Base-by-base conservation (phyloP, 2,329 filamentous ascomycete species). In the Byssoonygena ceratinophila region DNA sequence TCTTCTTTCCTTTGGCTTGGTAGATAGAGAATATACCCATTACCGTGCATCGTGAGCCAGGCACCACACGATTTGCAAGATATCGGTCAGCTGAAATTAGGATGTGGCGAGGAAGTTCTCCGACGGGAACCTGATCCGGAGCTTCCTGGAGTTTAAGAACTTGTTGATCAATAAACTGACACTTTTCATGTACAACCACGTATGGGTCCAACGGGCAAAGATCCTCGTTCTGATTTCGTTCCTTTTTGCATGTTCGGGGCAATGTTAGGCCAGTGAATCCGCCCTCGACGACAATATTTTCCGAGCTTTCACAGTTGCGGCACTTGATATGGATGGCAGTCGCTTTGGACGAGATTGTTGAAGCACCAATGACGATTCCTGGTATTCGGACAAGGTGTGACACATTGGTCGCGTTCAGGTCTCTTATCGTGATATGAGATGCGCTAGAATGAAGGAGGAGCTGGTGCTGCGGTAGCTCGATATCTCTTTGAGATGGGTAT, bases 11-110 rank as follows among this genome's bases (percentile, higher is more conserved):
- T 69, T 97, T 97, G 61, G 84, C 85, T 68, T 96, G 88, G 69
- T 96, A 98, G 64, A 97, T 97, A 27, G 91, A 96, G 73, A 96
- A 98, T 31, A 98, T 88, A 18, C 92, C 92, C 80, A 92, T 97
- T 16, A 98, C 79, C 2, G 89, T 94, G 68, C 92, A 98, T 66
- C 91, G 80, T 47, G 91, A 94, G 27, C 92, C 92, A 4, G 92
- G 92, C 2, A 98, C 90, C 2, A 98, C 92, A 48, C 89, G 82
- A 66, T 98, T 98, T 9, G 91, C 92, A 44, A 98, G 75, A 65
- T 97, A 96, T 50, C 92, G 81, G 65, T 98, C 92, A n/a, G 92
- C 92, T 0, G 90, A 94, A 56, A 98, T 87, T 56, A 97, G 79
- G 43, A 98, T 94, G 62, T 98, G 92, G 39, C 92, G 80, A 2